Conservation (phyloP, 371 early-diverging fungal species). For the Chytridiales sp. region DNA sequence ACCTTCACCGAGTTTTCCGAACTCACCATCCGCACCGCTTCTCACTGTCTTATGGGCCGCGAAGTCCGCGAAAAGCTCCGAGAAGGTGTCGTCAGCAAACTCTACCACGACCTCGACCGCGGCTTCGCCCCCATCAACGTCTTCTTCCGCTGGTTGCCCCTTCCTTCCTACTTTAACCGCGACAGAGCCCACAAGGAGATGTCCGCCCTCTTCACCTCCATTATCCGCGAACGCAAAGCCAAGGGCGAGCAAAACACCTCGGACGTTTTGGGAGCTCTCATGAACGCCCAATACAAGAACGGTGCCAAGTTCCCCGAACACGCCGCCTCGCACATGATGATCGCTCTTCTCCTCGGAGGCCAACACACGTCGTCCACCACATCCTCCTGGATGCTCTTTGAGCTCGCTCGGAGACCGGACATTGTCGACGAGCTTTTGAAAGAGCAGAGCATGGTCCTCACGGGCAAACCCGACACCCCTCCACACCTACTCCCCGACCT, state of each 20-base stretch:
- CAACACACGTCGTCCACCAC: conserved; percentile 96
- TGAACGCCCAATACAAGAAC: conserved; percentile 85
- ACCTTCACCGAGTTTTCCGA: conserved; percentile 81
- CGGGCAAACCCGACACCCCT: conserved; percentile 53
- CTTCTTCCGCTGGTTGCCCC: conserved; percentile 79
- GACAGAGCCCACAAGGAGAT: conserved; percentile 84
- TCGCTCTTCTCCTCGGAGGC: conserved; percentile 93
- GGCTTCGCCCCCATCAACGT: conserved; percentile 96
- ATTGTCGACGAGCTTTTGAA: conserved; percentile 35
- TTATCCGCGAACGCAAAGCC: conserved; percentile 78
- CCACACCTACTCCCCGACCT: conserved; percentile 44
- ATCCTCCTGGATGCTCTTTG: conserved; percentile 85
- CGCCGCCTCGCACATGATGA: conserved; percentile 91
- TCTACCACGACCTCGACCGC: conserved; percentile 93
- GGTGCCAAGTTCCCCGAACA: conserved; percentile 69
- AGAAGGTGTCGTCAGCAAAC: conserved; percentile 61
- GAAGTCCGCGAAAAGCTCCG: conserved; percentile 86
- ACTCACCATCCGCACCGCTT: conserved; percentile 92
- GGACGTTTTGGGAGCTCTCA: conserved; percentile 83
- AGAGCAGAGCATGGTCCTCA: conserved; percentile 52
- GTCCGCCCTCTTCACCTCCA: conserved; percentile 73
- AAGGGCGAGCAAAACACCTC: conserved; percentile 45
- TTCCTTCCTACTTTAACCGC: conserved; percentile 76
- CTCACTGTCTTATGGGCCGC: conserved; percentile 89
- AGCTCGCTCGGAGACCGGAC: conserved; percentile 79